These are phyloP conservation scores for Exophiala phaeomuriformis DNA, from an alignment of 2,329 filamentous ascomycete species.

Conservation along the genomic window DNA sequence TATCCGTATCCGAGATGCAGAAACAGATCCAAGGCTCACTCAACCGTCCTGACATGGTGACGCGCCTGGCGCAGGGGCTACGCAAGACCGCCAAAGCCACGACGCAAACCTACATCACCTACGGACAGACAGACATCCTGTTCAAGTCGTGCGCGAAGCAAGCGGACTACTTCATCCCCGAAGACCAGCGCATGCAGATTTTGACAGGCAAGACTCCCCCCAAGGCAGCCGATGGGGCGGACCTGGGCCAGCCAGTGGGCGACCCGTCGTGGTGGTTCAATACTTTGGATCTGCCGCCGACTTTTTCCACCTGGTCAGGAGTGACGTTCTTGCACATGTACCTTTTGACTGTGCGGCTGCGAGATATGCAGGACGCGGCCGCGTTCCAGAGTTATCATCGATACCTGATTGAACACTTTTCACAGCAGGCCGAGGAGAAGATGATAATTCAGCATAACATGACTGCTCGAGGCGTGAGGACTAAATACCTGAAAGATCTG, in stretches of 20 bases:
- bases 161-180: constrained; percentile 69
- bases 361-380: constrained; percentile 61
- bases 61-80: constrained; percentile 24
- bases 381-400: constrained; percentile 72
- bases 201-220: constrained; percentile 43
- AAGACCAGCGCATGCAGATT: constrained; percentile 51
- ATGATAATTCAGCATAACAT: constrained; percentile 47
- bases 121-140: constrained; percentile 68
- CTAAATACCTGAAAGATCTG: constrained; percentile 69
- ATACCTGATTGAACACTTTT: constrained; percentile 91
- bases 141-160: constrained; percentile 67
- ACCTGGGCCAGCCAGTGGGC: constrained; percentile 59
- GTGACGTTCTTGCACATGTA: constrained; percentile 96
- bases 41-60: constrained; percentile 1
- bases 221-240: constrained; percentile 69
- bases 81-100: constrained; percentile 34
- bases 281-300: constrained; percentile 55
- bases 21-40: constrained; percentile 13
- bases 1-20: constrained; percentile 16
- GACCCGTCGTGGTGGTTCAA: constrained; percentile 30
- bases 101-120: constrained; percentile 67
- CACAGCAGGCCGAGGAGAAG: constrained; percentile 60
- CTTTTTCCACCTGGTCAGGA: constrained; percentile 93
- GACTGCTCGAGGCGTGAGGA: constrained; percentile 47
- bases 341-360: constrained; percentile 73